Conservation (phyloP, 2,329 filamentous ascomycete genomes). For the Nigrospora oryzae region DNA sequence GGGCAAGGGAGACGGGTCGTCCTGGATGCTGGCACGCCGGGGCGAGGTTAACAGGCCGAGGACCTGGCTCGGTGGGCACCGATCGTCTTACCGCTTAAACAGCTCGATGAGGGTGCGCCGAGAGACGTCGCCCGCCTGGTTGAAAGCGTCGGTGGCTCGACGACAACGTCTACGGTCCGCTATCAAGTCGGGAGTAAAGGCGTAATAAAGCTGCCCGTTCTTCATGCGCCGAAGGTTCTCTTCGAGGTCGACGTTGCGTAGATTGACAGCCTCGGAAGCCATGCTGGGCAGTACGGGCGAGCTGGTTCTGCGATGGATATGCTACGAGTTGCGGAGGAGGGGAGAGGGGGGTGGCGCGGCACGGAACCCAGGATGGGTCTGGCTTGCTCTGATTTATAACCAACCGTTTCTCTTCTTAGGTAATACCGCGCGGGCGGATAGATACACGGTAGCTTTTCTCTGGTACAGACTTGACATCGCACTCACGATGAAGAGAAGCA, state of each 20-base stretch:
- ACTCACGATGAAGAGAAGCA: no score
- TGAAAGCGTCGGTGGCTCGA: constrained; percentile 54
- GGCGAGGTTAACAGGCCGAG: constrained; percentile 1
- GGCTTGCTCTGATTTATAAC: no score
- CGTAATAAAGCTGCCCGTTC: constrained; percentile 63
- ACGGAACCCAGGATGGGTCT: no score
- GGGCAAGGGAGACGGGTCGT: constrained; percentile 56
- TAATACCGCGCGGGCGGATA: no score
- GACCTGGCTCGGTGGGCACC: no score
- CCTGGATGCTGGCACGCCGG: constrained; percentile 43
- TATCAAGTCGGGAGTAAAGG: constrained; percentile 61
- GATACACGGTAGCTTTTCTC: no score
- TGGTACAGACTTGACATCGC: no score
- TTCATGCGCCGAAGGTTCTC: constrained; percentile 50
- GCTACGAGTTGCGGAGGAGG: no score
- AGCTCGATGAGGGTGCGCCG: constrained; percentile 57
- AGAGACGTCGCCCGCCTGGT: constrained; percentile 49
- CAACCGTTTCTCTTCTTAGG: no score
- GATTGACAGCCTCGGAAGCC: constrained; percentile 6
- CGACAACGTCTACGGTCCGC: constrained; percentile 56
- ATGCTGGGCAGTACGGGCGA: neutral
- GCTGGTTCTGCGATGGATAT: neutral
- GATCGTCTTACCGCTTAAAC: constrained; percentile 56
- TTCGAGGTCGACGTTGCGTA: constrained; percentile 25
- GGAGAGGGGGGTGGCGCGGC: no score